Base-by-base conservation (phyloP, 331 rosid genomes). In the Acacia pycnantha region DNA sequence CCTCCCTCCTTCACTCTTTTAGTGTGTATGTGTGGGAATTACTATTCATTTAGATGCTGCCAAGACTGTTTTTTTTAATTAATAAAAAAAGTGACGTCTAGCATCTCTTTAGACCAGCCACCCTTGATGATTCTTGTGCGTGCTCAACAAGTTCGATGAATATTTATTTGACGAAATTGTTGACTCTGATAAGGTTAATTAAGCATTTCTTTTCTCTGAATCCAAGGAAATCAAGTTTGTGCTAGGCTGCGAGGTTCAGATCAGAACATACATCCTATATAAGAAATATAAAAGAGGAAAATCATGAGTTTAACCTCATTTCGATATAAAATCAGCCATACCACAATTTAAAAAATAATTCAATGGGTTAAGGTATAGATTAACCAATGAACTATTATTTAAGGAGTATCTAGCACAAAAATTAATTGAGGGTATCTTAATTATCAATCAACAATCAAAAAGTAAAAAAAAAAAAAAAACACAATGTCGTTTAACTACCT, bases 101-200 rank as follows among this genome's bases (percentile, higher is more conserved):
- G 26, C 70, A 61, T 37, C 40, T 73, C 65, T 82, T 26, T 67
- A 73, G 21, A 79, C 29, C 3, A 68, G 54, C 76, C 77, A 26
- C 21, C 46, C 46, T 70, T 44, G 6, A 24, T 46, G 43, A 21
- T 37, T 70, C 35, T 70, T n/a, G 33, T 41, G 51, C 18, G 33
- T 43, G 33, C 33, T 40, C 35, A 43, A 41, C 74, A 21, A 70
- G 27, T 11, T 43, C 48, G 54, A 43, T 43, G 22, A 19, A 35
- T 41, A 43, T 41, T 41, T 7, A 43, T 70, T 41, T 11, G 72
- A 35, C 8, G 27, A 35, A 31, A 66, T 29, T 65, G 43, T 15
- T 14, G 22, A 65, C 44, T n/a, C 35, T 66, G 40, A 66, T 4
- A 2, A 66, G 12, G 26, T 33, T 33, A 35, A 66, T 14, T 48